Evolutionary conservation across 2,329 filamentous ascomycete species (phyloP), one percentile per base, ranked within the genome.

Genomic region (Botrytis sinoallii): DNA sequence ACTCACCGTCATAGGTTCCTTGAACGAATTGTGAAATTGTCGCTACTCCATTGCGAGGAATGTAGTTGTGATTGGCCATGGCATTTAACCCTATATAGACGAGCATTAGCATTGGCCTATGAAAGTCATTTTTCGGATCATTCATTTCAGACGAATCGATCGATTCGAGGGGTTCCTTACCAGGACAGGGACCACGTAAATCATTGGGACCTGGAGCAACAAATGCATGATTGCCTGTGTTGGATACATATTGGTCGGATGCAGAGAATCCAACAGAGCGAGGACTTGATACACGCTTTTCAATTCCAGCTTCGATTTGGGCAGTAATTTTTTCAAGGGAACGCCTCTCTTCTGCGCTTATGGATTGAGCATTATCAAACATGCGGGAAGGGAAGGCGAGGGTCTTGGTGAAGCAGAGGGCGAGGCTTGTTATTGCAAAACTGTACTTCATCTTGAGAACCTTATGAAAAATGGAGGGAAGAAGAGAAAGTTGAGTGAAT

Each of bases 31-130:
- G 73, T 32, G 66, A 46, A 22, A 79, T 73, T 2, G 75, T 79
- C 29, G 76, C 77, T 46, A 84, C 79, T 52, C 83, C 83, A 74
- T 82, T 82, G 42, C 81, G 82, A 12, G 82, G 82, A n/a, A 84
- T 82, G 65, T 84, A 84, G 20, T 79, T 81, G 77, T 85, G 83
- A 70, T 84, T 84, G 63, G 83, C 83, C 65, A 84, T 77, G 8
- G 83, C 83, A 76, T 85, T 85, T 48, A 84, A 76, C 6, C 52
- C 52, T 57, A 57, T 25, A 55, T 57, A 29, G 52, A 57, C n/a
- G 52, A 57, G 52, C 52, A 29, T 57, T 57, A 57, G 52, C 52
- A 32, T 57, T 57, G 6, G 18, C 52, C 52, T 57, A 57, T 32
- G 52, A 57, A 57, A 29, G 14, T 14, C 48, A 55, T n/a, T 6